Evolutionary conservation across 768 basidiomycete species (phyloP).

Genomic region (Mycena indigotica): DNA sequence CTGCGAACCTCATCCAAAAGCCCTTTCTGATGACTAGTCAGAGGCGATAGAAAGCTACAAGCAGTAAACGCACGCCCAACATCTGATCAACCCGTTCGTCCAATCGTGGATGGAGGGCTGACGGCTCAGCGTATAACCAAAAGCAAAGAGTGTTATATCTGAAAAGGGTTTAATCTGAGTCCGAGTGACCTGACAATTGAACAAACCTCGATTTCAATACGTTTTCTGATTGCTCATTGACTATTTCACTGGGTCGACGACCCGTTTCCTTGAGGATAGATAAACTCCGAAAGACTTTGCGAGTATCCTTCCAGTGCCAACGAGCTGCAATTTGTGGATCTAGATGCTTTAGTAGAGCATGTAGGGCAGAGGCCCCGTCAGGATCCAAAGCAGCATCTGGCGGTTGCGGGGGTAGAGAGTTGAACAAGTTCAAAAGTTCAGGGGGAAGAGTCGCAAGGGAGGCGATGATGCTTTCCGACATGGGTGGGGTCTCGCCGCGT

Average conservation of each 20-base stretch:
- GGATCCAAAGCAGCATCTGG: slow-evolving; percentile 59
- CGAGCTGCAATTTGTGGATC: slow-evolving; percentile 75
- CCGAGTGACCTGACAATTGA: background rate
- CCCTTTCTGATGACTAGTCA: slow-evolving; percentile 54
- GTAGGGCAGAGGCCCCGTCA: slow-evolving; percentile 61
- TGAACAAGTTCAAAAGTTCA: slow-evolving; percentile 52
- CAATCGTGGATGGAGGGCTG: slow-evolving; percentile 64
- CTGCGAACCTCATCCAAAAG: slow-evolving; percentile 76
- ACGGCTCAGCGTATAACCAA: slow-evolving; percentile 84
- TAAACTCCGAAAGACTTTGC: slow-evolving; percentile 84
- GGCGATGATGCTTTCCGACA: slow-evolving; percentile 42
- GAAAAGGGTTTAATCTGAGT: slow-evolving; percentile 8
- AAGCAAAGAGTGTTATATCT: slow-evolving; percentile 88
- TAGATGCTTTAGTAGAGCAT: slow-evolving; percentile 63
- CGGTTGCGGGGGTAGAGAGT: slow-evolving; percentile 58
- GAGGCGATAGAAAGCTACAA: slow-evolving; percentile 1
- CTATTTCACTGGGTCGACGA: slow-evolving; percentile 65
- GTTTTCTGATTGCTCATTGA: slow-evolving; percentile 58
- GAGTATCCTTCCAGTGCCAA: slow-evolving; percentile 96
- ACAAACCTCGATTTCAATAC: slow-evolving; percentile 53
- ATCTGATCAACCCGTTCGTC: slow-evolving; percentile 85
- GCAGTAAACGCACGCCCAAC: slow-evolving; percentile 66
- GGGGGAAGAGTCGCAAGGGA: slow-evolving; percentile 48
- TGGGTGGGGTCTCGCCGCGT: slow-evolving; percentile 12
- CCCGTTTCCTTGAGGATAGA: slow-evolving; percentile 75